phyloP scores from a whole-genome alignment of 73 alveolate species.

The Durusdinium trenchii region DNA sequence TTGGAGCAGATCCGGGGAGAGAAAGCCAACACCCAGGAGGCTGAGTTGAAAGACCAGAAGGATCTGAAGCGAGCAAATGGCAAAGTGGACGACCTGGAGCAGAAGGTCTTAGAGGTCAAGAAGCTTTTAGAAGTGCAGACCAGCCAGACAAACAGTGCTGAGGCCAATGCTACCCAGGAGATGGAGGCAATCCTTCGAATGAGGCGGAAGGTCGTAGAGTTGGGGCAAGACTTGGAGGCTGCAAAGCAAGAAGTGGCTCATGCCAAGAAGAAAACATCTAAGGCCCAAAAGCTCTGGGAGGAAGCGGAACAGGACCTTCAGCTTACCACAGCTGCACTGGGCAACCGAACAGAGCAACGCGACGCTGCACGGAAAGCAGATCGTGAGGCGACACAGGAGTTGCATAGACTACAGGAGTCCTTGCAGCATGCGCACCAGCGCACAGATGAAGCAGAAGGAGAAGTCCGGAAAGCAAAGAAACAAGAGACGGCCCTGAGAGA shows the following conservation, averaged over 20 bases:
- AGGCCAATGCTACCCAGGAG: not conserved
- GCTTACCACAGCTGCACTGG: conserved; percentile 1
- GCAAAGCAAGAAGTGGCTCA: conserved; percentile 18
- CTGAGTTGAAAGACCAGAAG: not conserved
- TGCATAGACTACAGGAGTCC: not conserved
- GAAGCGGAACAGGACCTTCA: not conserved
- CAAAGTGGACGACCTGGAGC: not conserved
- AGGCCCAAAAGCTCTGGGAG: not conserved
- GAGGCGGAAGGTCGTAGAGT: conserved; percentile 2
- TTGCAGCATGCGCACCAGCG: not conserved
- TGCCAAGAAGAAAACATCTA: not conserved
- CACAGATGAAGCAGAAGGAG: not conserved
- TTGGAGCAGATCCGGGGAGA: not conserved
- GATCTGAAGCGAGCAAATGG: conserved; percentile 29
- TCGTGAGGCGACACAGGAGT: not conserved
- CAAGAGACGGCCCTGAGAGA: not conserved
- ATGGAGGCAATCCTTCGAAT: not conserved
- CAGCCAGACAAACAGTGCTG: conserved; percentile 8
- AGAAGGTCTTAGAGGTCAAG: not conserved
- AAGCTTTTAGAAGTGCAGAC: not conserved
- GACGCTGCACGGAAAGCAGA: conserved; percentile 34
- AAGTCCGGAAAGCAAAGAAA: not conserved
- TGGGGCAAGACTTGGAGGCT: not conserved
- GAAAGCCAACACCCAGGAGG: not conserved
- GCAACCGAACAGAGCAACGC: not conserved